Base-by-base conservation (phyloP, 2,329 filamentous ascomycete species). In the Cercospora sp. region DNA sequence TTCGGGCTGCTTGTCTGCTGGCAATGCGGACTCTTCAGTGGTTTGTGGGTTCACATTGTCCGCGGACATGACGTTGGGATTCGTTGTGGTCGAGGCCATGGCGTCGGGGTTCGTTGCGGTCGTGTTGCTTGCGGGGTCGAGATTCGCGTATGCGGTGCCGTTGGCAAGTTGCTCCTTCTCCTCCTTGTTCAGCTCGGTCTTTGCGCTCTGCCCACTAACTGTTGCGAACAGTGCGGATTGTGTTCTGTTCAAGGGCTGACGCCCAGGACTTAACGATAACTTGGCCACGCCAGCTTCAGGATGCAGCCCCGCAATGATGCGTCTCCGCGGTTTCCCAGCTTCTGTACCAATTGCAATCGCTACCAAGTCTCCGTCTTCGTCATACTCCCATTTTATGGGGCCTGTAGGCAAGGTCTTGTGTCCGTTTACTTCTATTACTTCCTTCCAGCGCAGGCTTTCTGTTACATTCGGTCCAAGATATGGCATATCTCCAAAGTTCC, bases 401-500 rank as follows among this genome's bases (percentile, higher is more conserved):
- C 83, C 83, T 21, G 78, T 82, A 1, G 83, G 83, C 24, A 84
- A 74, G 7, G 82, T 84, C 30, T 79, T 78, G 66, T 77, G 72
- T n/a, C 72, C 73, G 28, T 71, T 73, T 26, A 75, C 65, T 45
- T 71, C 68, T 3, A 72, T 64, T 16, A 76, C 72, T 53, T 74
- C 69, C 62, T 76, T 78, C 82, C 83, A 85, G 32, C 79, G 75
- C 37, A 85, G 73, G 10, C 74, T 75, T 6, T 78, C 70, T n/a
- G 79, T 77, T 43, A 85, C 83, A 12, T 72, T 75, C 0, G 82
- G 80, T 67, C 97, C 94, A n/a, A 94, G 81, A 62, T 88, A 86
- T 6, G 91, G 90, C 80, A 90, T 83, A 69, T 92, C 87, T 65
- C 92, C 93, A 82, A 91, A 97, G 61, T 86, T 81, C 82, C 91